A percentile compares a stretch with the other conserved stretches of the same genome.
Conservation (phyloP, 2,329 filamentous ascomycete species). For the Aspergillus pseudoterreus region DNA sequence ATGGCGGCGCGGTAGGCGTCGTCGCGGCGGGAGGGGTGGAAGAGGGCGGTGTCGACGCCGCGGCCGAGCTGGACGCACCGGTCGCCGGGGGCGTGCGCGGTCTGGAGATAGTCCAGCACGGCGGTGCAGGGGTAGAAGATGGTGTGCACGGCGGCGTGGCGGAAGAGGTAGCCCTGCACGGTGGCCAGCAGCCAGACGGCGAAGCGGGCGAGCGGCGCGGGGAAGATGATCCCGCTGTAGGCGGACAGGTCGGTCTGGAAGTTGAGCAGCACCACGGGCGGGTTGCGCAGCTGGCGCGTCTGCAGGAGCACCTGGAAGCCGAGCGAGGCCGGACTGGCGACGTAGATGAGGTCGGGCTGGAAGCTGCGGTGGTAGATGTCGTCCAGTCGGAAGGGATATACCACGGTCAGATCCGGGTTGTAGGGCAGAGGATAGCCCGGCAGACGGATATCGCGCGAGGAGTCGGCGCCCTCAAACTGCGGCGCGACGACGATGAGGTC, state of each 20-base stretch:
- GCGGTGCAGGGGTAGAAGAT: slow-evolving; percentile 67
- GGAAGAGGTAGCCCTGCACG: slow-evolving; percentile 66
- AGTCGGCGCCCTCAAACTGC: slow-evolving; percentile 45
- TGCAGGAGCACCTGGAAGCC: slow-evolving; percentile 71
- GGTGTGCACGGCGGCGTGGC: slow-evolving; percentile 57
- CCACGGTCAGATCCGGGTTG: slow-evolving; percentile 67
- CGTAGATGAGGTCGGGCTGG: slow-evolving; percentile 65
- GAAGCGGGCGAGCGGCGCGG: slow-evolving; percentile 56
- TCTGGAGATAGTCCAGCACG: slow-evolving; percentile 59
- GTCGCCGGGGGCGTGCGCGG: slow-evolving; percentile 51
- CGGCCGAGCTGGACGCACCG: slow-evolving; percentile 62
- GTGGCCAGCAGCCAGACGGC: slow-evolving; percentile 60
- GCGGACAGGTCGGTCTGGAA: slow-evolving; percentile 69
- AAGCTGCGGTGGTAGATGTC: slow-evolving; percentile 60
- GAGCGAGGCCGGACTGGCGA: slow-evolving; percentile 65
- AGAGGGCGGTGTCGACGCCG: slow-evolving; percentile 62
- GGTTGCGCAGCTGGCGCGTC: slow-evolving; percentile 55
- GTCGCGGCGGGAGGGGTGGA: slow-evolving; percentile 54
- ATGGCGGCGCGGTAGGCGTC: slow-evolving; percentile 52
- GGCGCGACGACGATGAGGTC: slow-evolving; percentile 66
- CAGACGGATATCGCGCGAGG: slow-evolving; percentile 46
- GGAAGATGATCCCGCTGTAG: slow-evolving; percentile 68
- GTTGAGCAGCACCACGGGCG: slow-evolving; percentile 62
- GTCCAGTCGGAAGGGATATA: slow-evolving; percentile 65
- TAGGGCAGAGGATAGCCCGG: slow-evolving; percentile 65